These are phyloP conservation scores for Xylariaceae sp. DNA, from an alignment of 2,329 filamentous ascomycete genomes.

Conservation along the genomic window DNA sequence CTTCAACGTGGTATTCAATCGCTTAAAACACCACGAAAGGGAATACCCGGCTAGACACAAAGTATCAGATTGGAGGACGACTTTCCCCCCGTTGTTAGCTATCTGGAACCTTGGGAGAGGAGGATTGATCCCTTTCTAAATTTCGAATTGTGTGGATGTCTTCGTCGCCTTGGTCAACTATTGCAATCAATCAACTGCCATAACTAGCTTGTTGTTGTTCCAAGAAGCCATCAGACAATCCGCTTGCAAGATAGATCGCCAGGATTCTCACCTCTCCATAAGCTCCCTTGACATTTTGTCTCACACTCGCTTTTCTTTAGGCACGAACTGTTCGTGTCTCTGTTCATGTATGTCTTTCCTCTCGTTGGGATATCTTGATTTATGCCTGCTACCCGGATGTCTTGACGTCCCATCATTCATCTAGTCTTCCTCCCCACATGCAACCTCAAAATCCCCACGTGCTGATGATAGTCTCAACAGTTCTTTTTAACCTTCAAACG, in stretches of 20 bases:
- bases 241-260: conserved; percentile 5
- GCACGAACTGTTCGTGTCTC: conserved; percentile 26
- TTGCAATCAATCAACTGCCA: too few species aligned
- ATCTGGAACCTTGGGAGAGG: too few species aligned
- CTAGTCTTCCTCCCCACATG: too few species aligned
- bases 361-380: neutral
- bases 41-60: conserved; percentile 24
- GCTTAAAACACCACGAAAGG: conserved; percentile 34
- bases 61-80: conserved; percentile 9
- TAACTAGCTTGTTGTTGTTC: conserved; percentile 8
- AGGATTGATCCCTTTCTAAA: too few species aligned
- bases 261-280: conserved; percentile 20
- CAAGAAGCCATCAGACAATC: neutral
- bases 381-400: too few species aligned
- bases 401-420: too few species aligned
- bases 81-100: conserved; percentile 6
- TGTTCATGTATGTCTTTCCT: conserved; percentile 26
- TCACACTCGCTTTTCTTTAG: conserved; percentile 30
- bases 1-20: conserved; percentile 32
- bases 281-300: conserved; percentile 19
- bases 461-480: conserved; percentile 28
- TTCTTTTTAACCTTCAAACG: conserved; percentile 32
- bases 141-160: too few species aligned
- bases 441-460: conserved; percentile 1
- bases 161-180: too few species aligned